phyloP scores from a whole-genome alignment of 805 yeast genomes.

The Saturnispora besseyi region DNA sequence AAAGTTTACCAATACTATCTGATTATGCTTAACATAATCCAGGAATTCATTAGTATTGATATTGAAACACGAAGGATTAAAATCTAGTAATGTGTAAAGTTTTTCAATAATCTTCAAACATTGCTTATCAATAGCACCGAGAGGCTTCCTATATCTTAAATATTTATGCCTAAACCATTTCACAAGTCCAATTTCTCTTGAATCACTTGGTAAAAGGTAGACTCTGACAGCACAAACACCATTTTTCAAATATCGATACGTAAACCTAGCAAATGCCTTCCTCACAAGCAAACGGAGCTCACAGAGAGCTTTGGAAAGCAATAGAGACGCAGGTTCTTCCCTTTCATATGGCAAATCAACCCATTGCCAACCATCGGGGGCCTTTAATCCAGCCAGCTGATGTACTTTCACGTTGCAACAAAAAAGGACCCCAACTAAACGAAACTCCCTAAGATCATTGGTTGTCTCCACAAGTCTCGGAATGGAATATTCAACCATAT shows the following conservation, averaged over 20 bases:
- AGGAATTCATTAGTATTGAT: slow-evolving; percentile 10
- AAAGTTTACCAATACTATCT: slow-evolving; percentile 6
- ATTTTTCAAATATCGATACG: slow-evolving; percentile 29
- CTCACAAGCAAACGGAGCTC: slow-evolving; percentile 38
- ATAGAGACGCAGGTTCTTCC: slow-evolving; percentile 4
- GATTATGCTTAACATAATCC: not conserved
- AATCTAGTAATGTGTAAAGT: slow-evolving; percentile 38
- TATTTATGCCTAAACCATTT: slow-evolving; percentile 28
- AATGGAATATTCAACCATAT: not conserved
- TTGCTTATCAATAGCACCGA: slow-evolving; percentile 27
- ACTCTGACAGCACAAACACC: slow-evolving; percentile 32
- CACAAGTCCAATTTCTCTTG: slow-evolving; percentile 27
- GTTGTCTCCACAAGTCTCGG: slow-evolving; percentile 14
- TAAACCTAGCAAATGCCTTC: slow-evolving; percentile 35
- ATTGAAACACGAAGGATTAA: slow-evolving; percentile 31
- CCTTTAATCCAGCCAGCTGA: slow-evolving; percentile 29
- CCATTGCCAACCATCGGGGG: slow-evolving; percentile 46
- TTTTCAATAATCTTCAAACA: slow-evolving; percentile 28
- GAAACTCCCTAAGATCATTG: slow-evolving; percentile 32
- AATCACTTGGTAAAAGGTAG: slow-evolving; percentile 41
- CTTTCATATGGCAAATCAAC: slow-evolving; percentile 36
- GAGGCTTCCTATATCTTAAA: slow-evolving; percentile 27
- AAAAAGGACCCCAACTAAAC: slow-evolving; percentile 43
- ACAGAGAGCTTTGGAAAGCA: slow-evolving; percentile 18
- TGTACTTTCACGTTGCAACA: slow-evolving; percentile 35